Evolutionary conservation across 2,329 filamentous ascomycete species (phyloP).

Genomic region (Kalmusia sp.): DNA sequence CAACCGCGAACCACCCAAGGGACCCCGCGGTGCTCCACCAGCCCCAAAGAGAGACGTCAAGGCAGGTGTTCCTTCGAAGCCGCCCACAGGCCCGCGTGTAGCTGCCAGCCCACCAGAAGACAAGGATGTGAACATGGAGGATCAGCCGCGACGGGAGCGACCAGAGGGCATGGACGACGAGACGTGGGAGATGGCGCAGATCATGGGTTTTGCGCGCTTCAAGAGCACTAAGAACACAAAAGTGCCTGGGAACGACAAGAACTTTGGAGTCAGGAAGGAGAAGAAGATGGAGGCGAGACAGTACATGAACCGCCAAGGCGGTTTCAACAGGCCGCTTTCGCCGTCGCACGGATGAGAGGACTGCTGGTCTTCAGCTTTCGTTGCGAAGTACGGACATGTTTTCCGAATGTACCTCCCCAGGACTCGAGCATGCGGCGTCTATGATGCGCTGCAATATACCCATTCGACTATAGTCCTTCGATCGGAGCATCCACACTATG

Average conservation of each 20-base stretch:
- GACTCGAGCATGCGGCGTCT: neutral
- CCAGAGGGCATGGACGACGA: constrained; percentile 63
- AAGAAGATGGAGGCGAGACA: constrained; percentile 95
- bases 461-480: neutral
- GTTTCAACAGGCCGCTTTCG: constrained; percentile 81
- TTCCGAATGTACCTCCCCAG: neutral
- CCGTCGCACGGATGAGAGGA: constrained; percentile 31
- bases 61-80: constrained; percentile 17
- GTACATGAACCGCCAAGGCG: constrained; percentile 90
- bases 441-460: neutral
- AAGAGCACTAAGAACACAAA: constrained; percentile 88
- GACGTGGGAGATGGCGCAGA: constrained; percentile 77
- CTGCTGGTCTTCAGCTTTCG: no score
- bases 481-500: neutral
- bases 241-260: constrained; percentile 80
- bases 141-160: constrained; percentile 23
- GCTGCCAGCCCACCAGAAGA: constrained; percentile 22
- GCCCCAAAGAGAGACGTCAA: constrained; percentile 18
- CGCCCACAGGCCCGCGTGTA: constrained; percentile 18
- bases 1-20: constrained; percentile 29
- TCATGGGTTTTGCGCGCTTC: constrained; percentile 92
- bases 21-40: constrained; percentile 28
- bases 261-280: constrained; percentile 83
- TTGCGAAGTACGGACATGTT: no score
- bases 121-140: constrained; percentile 39